Evolutionary conservation across 805 yeast species (phyloP).

Genomic region (Danielozyma ontarioensis): DNA sequence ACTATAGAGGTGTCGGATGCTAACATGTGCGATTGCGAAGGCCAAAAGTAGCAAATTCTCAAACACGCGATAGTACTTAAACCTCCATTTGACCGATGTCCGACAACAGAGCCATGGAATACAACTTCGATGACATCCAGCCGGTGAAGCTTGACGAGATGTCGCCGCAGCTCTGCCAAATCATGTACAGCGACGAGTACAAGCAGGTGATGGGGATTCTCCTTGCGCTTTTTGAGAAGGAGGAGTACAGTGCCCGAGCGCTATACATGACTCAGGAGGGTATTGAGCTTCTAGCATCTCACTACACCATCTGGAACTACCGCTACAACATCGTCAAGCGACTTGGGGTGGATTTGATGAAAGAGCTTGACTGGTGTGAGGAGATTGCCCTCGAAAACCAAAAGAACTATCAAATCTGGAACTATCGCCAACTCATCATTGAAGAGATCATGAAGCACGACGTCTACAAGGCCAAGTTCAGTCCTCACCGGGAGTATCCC

Average conservation of each 20-base stretch:
- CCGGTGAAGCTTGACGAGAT: conserved; percentile 41
- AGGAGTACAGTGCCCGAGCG: conserved; percentile 71
- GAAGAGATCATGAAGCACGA: conserved; percentile 21
- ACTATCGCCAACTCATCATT: conserved; percentile 71
- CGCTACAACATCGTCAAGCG: conserved; percentile 47
- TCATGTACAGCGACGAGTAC: conserved; percentile 72
- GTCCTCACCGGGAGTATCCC: conserved; percentile 55
- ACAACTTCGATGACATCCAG: conserved; percentile 36
- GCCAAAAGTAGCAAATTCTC: neutral
- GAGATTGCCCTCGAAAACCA: conserved; percentile 67
- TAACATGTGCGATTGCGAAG: neutral
- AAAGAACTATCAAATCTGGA: conserved; percentile 97
- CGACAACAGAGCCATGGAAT: conserved; percentile 3
- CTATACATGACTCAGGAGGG: conserved; percentile 58
- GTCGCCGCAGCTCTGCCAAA: conserved; percentile 51
- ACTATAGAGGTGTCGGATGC: conserved; percentile 14
- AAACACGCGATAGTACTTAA: too few relatives aligned
- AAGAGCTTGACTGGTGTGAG: conserved; percentile 79
- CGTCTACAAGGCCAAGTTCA: conserved; percentile 20
- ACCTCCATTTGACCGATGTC: neutral
- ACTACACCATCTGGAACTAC: conserved; percentile 86
- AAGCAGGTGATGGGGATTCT: conserved; percentile 54
- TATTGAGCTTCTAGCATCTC: conserved; percentile 74
- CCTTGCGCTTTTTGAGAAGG: conserved; percentile 49
- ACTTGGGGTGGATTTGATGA: conserved; percentile 32